phyloP scores from a whole-genome alignment of 805 yeast genomes.

The Komagataella pastoris region DNA sequence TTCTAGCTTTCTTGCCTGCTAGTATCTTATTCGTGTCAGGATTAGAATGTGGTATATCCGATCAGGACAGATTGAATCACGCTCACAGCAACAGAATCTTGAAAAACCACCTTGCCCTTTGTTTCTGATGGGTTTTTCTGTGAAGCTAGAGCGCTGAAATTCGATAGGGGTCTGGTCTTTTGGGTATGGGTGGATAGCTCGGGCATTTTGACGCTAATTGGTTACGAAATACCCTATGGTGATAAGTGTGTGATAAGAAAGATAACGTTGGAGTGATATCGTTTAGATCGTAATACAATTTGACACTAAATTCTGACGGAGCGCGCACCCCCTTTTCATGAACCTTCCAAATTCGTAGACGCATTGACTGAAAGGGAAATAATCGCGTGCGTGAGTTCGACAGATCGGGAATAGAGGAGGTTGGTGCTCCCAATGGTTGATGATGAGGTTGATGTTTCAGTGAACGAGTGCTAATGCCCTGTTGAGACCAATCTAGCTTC shows the following conservation, averaged over 20 bases:
- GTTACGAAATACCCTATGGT: background rate
- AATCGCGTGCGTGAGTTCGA: background rate
- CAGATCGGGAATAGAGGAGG: background rate
- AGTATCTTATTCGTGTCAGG: too few relatives aligned
- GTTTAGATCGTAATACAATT: background rate
- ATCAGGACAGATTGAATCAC: background rate
- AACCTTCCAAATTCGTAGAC: background rate
- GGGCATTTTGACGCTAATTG: background rate
- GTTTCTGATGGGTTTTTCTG: background rate
- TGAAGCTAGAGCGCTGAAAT: background rate
- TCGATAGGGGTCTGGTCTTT: background rate
- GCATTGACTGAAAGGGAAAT: conserved; percentile 22
- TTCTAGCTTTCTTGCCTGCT: too few relatives aligned
- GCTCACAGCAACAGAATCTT: background rate
- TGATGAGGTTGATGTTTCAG: too few relatives aligned
- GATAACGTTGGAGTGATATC: background rate
- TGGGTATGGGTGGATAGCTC: background rate
- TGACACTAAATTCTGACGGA: background rate
- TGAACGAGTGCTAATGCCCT: too few relatives aligned
- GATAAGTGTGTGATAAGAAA: background rate
- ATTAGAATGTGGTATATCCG: background rate
- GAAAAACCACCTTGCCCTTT: background rate
- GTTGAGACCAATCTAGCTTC: too few relatives aligned
- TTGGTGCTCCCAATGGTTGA: too few relatives aligned
- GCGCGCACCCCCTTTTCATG: background rate